phyloP scores from a whole-genome alignment of 1,284 basidiomycete genomes.

The Naganishia albida region DNA sequence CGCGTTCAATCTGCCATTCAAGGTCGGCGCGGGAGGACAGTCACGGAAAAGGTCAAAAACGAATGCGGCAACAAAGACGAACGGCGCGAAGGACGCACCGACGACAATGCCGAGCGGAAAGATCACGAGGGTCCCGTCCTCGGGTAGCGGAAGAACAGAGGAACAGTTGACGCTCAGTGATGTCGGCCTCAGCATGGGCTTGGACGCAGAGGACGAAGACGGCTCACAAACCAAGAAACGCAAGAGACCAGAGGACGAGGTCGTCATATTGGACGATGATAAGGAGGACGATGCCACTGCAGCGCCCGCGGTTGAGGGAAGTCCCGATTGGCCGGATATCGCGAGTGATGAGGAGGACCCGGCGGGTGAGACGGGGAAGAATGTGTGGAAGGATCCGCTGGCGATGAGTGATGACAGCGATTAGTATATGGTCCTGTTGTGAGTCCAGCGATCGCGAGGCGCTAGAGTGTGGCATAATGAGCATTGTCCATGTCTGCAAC shows the following conservation, averaged over 20 bases:
- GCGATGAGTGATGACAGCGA: conserved; percentile 16
- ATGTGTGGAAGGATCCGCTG: conserved; percentile 22
- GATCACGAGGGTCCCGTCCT: not conserved
- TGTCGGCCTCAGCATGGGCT: conserved; percentile 10
- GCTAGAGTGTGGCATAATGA: too few species aligned
- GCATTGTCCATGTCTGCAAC: too few species aligned
- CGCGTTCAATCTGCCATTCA: conserved; percentile 58
- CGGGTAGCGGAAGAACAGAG: not conserved
- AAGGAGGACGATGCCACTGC: conserved; percentile 3
- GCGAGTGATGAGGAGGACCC: conserved; percentile 35
- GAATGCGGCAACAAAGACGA: not conserved
- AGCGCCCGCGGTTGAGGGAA: conserved; percentile 28
- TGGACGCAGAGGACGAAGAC: conserved; percentile 22
- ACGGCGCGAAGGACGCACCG: not conserved
- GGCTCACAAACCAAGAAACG: conserved; percentile 2
- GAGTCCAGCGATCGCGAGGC: too few species aligned
- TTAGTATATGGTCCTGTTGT: too few species aligned
- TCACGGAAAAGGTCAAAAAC: not conserved
- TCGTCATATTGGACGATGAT: conserved; percentile 19
- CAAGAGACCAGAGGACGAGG: conserved; percentile 18
- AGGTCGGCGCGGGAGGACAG: conserved; percentile 41
- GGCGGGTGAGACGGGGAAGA: conserved; percentile 3
- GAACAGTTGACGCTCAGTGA: conserved; percentile 16
- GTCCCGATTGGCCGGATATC: conserved; percentile 41
- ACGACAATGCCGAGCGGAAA: not conserved